Base-by-base conservation (phyloP, 768 basidiomycete genomes). In the Kwoniella pini region DNA sequence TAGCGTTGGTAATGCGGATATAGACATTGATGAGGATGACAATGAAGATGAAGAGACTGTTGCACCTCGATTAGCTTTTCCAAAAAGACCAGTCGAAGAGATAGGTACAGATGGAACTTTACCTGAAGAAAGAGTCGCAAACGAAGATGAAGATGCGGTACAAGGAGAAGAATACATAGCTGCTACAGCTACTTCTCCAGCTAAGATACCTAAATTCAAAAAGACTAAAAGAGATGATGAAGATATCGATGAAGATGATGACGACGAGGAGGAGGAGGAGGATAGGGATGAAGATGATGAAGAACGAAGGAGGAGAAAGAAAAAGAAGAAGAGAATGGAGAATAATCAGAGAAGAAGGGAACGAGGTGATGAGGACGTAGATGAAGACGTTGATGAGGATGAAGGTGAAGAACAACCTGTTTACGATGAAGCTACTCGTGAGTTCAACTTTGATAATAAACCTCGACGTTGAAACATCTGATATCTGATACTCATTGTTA, bases 11-110 rank as follows among this genome's bases (percentile, higher is more conserved):
- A 50, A 88, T 44, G 65, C 53, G 13, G 59, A 57, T 38, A 87
- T 86, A 17, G 88, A 88, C 69, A 90, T 90, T 2, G 91, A 94
- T 63, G 84, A 91, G 0, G 85, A 85, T 9, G 86, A 86, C 59
- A 88, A 88, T 64, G 87, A 89, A 9, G 70, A 57, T 27, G 63
- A 65, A 21, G 10, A 26, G 33, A 54, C 72, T 63, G 38, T 40
- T 38, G 38, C 55, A 42, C 46, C 33, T 15, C 7, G 60, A 19
- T 44, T 57, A 5, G 56, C 61, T 21, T 70, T 64, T 12, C 64
- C 62, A 21, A 27, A 54, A 33, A 26, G 40, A 36, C 46, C 51
- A 13, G 48, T 3, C 69, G 84, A 82, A 83, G 48, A 64, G 80
- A 68, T 82, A 79, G 45, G 82, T 81, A 39, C 78, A 80, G 42